A percentile compares a stretch with the other conserved stretches of the same genome.
Conservation (phyloP, 2,329 filamentous ascomycete genomes). For the Tolypocladium sp. region DNA sequence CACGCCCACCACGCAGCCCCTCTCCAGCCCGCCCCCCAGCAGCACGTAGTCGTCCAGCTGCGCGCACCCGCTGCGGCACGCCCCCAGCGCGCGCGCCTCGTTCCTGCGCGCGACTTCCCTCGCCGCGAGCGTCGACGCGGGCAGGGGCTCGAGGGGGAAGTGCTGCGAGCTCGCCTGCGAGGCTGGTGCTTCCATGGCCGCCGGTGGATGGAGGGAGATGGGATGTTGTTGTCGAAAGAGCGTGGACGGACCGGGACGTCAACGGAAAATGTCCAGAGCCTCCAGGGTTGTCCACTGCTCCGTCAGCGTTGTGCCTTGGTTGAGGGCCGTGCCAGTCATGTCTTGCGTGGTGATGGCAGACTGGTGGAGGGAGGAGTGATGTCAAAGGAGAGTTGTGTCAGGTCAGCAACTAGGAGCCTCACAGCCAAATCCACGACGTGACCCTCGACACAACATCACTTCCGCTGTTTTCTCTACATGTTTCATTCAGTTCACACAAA, state of each 20-base stretch:
- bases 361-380: background rate
- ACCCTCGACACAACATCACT: background rate
- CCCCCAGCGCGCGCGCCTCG: conserved; percentile 17
- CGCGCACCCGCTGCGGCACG: conserved; percentile 31
- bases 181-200: background rate
- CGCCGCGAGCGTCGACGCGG: conserved; percentile 31
- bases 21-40: conserved; percentile 36
- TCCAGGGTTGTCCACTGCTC: background rate
- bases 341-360: background rate
- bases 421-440: background rate
- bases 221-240: background rate
- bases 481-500: background rate
- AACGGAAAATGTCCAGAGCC: background rate
- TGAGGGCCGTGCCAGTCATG: background rate
- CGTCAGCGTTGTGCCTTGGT: background rate
- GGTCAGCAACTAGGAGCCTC: background rate
- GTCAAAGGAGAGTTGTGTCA: background rate
- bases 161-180: conserved; percentile 4
- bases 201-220: background rate
- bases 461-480: background rate
- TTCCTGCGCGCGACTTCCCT: conserved; percentile 27
- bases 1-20: conserved; percentile 43
- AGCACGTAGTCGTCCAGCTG: conserved; percentile 41
- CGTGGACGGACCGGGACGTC: background rate
- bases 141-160: conserved; percentile 32